Conservation (phyloP, 495 filamentous ascomycete species). For the Aspergillus incahuasiensis region DNA sequence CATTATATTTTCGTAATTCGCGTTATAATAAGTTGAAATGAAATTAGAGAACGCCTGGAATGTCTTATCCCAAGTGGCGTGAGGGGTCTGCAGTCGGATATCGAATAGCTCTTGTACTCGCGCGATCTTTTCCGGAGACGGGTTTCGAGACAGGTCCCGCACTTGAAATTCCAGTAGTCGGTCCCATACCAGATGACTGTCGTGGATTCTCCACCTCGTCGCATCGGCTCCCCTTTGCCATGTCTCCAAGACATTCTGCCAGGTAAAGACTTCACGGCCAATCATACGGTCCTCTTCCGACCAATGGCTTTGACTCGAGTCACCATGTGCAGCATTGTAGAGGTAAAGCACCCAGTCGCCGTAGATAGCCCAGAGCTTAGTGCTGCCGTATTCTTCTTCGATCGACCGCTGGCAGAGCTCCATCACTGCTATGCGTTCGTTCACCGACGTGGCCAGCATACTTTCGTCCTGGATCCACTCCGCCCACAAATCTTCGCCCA, state of each 20-base stretch:
- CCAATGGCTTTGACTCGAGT: slow-evolving; percentile 58
- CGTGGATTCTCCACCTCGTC: slow-evolving; percentile 74
- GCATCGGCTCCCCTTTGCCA: slow-evolving; percentile 75
- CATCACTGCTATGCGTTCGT: slow-evolving; percentile 69
- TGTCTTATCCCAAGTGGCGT: slow-evolving; percentile 80
- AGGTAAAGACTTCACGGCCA: slow-evolving; percentile 74
- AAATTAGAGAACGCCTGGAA: slow-evolving; percentile 79
- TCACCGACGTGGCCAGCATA: slow-evolving; percentile 53
- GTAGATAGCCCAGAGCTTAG: slow-evolving; percentile 83
- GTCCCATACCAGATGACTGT: slow-evolving; percentile 89
- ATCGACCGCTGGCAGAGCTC: slow-evolving; percentile 79
- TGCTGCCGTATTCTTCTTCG: slow-evolving; percentile 74
- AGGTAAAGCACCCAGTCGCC: slow-evolving; percentile 81
- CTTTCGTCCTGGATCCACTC: slow-evolving; percentile 63
- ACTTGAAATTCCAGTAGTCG: slow-evolving; percentile 59
- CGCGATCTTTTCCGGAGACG: slow-evolving; percentile 54
- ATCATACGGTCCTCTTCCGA: slow-evolving; percentile 69
- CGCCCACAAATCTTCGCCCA: slow-evolving; percentile 62
- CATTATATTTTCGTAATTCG: slow-evolving; percentile 78
- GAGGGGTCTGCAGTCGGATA: slow-evolving; percentile 70
- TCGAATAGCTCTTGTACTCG: slow-evolving; percentile 66
- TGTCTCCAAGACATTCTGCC: slow-evolving; percentile 68
- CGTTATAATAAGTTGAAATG: slow-evolving; percentile 68
- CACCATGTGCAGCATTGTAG: slow-evolving; percentile 56
- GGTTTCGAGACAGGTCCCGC: slow-evolving; percentile 56